A percentile compares a stretch with the other conserved stretches of the same genome.
These are phyloP conservation scores for Colletotrichum australisinense DNA, from an alignment of 2,329 filamentous ascomycete species.

Conservation along the genomic window DNA sequence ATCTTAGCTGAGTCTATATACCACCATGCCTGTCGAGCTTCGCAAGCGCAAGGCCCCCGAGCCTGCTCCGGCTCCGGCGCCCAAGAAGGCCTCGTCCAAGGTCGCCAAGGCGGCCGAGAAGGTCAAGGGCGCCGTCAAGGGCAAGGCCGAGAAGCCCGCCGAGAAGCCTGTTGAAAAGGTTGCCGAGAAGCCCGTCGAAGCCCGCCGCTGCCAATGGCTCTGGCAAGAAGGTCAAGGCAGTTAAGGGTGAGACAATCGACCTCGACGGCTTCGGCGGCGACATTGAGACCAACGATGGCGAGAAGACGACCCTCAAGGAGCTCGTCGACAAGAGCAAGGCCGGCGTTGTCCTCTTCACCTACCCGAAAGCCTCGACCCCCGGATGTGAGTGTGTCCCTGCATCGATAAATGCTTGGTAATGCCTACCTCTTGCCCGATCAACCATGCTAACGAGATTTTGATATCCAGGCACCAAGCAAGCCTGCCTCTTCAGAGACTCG, in stretches of 20 bases:
- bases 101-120: slow-evolving; percentile 51
- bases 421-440: neutral
- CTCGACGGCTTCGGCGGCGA: slow-evolving; percentile 75
- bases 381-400: slow-evolving; percentile 77
- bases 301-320: slow-evolving; percentile 81
- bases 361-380: slow-evolving; percentile 93
- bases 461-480: slow-evolving; percentile 85
- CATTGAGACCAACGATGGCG: slow-evolving; percentile 86
- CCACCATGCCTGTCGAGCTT: slow-evolving; percentile 66
- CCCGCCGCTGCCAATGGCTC: slow-evolving; percentile 47
- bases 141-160: slow-evolving; percentile 41
- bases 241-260: slow-evolving; percentile 65
- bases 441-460: slow-evolving; percentile 8
- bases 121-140: slow-evolving; percentile 46
- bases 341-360: slow-evolving; percentile 93
- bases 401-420: neutral
- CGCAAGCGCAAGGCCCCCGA: slow-evolving; percentile 71
- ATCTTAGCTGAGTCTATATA: slow-evolving; percentile 1
- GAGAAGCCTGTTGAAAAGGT: slow-evolving; percentile 47
- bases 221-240: slow-evolving; percentile 54
- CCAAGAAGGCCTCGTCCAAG: slow-evolving; percentile 57
- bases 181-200: slow-evolving; percentile 45
- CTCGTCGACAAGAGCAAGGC: slow-evolving; percentile 85
- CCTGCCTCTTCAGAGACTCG: slow-evolving; percentile 90
- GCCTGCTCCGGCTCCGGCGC: slow-evolving; percentile 54